Conservation (phyloP, 768 basidiomycete genomes). For the Suillus plorans region DNA sequence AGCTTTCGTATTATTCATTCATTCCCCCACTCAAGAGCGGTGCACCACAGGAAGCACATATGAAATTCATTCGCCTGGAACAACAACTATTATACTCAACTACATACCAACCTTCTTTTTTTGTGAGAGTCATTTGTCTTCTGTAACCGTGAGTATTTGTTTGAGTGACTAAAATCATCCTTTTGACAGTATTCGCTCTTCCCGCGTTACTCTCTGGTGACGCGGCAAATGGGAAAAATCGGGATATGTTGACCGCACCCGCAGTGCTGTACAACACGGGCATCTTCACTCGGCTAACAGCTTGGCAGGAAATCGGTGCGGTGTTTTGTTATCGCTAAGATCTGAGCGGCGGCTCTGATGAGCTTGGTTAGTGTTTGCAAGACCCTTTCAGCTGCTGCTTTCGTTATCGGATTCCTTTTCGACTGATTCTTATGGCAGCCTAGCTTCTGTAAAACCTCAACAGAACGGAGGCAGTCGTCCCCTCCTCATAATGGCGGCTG, state of each 20-base stretch:
- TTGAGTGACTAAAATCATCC: conserved; percentile 8
- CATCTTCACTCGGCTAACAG: conserved; percentile 37
- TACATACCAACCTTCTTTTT: conserved; percentile 19
- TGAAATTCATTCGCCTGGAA: conserved; percentile 32
- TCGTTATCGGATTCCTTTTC: conserved; percentile 17
- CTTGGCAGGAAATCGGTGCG: conserved; percentile 32
- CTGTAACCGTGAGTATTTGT: conserved; percentile 22
- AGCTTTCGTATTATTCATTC: background rate
- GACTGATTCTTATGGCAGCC: conserved; percentile 12
- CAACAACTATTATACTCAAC: conserved; percentile 29
- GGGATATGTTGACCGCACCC: conserved; percentile 26
- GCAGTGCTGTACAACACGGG: conserved; percentile 35
- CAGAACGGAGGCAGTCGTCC: background rate
- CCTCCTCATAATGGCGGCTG: conserved; percentile 13
- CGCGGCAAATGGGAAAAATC: conserved; percentile 19
- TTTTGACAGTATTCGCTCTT: conserved; percentile 7
- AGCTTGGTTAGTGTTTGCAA: conserved; percentile 19
- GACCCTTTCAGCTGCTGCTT: conserved; percentile 8
- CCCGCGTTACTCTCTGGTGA: conserved; percentile 13
- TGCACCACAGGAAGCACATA: conserved; percentile 20
- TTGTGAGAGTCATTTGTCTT: conserved; percentile 26
- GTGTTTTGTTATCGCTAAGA: background rate
- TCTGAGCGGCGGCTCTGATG: background rate
- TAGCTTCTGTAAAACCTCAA: background rate
- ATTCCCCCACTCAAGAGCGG: conserved; percentile 8